A percentile compares a stretch with the other conserved stretches of the same genome.
Conservation (phyloP, 2,329 filamentous ascomycete species). For the Sporothrix curviconia region DNA sequence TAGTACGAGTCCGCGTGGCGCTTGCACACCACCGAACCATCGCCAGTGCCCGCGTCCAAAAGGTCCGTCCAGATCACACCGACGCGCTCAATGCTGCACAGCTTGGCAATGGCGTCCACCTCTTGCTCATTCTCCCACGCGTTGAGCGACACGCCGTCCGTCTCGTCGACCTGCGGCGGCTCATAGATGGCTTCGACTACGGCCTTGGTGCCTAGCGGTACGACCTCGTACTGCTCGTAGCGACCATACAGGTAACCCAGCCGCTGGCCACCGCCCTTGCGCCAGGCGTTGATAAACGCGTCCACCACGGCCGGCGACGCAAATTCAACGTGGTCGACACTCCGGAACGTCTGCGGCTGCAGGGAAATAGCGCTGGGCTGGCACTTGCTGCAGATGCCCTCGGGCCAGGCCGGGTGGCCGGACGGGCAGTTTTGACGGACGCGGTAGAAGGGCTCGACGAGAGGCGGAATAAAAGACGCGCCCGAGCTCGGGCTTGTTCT, state of each 20-base stretch:
- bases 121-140: constrained; percentile 81
- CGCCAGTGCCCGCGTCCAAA: constrained; percentile 68
- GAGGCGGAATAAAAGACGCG: constrained; percentile 90
- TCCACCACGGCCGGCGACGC: constrained; percentile 78
- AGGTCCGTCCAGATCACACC: constrained; percentile 95
- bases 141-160: constrained; percentile 78
- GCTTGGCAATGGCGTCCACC: constrained; percentile 69
- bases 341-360: constrained; percentile 87
- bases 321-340: constrained; percentile 98
- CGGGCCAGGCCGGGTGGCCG: constrained; percentile 87
- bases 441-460: constrained; percentile 87
- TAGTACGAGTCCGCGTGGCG: constrained; percentile 93
- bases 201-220: constrained; percentile 89
- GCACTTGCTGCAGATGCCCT: constrained; percentile 96
- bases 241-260: constrained; percentile 86
- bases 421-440: constrained; percentile 86
- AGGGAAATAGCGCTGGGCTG: constrained; percentile 95
- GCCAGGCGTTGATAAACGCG: constrained; percentile 86
- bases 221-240: constrained; percentile 84
- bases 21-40: constrained; percentile 89
- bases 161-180: constrained; percentile 81
- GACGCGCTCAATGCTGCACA: constrained; percentile 81
- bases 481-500: constrained; percentile 93
- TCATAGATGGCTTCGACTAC: constrained; percentile 97
- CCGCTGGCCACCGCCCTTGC: constrained; percentile 74